phyloP scores from a whole-genome alignment of 2,329 filamentous ascomycete genomes.

The Diaporthe sp. region DNA sequence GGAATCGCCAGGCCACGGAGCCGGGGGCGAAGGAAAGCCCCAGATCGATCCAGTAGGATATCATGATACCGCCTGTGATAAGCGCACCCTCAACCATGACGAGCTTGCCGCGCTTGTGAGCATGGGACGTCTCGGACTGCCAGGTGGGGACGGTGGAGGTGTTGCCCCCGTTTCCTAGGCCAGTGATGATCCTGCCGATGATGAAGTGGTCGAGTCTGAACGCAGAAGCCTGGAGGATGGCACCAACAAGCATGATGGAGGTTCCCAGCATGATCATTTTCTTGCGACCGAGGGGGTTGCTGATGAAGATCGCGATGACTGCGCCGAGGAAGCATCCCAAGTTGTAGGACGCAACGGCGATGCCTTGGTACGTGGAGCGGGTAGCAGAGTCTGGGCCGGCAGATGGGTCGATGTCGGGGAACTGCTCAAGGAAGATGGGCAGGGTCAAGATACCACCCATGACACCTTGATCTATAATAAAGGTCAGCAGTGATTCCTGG shows the following conservation, averaged over 20 bases:
- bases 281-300: slow-evolving; percentile 58
- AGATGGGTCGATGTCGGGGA: slow-evolving; percentile 67
- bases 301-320: slow-evolving; percentile 50
- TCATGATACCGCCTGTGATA: slow-evolving; percentile 69
- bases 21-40: slow-evolving; percentile 66
- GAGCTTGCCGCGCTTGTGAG: slow-evolving; percentile 70
- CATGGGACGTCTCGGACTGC: slow-evolving; percentile 71
- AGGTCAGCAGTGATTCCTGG: slow-evolving; percentile 44
- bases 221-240: slow-evolving; percentile 56
- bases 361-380: slow-evolving; percentile 64
- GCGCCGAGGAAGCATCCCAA: slow-evolving; percentile 50
- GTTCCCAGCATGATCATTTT: slow-evolving; percentile 57
- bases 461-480: slow-evolving; percentile 77
- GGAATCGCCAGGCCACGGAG: slow-evolving; percentile 71
- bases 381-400: slow-evolving; percentile 52
- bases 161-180: slow-evolving; percentile 57
- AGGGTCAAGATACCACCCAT: slow-evolving; percentile 83
- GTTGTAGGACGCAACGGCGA: slow-evolving; percentile 53
- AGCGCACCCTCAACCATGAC: slow-evolving; percentile 73
- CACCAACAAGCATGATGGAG: slow-evolving; percentile 58
- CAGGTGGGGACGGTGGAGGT: slow-evolving; percentile 68
- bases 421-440: slow-evolving; percentile 67
- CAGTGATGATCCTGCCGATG: slow-evolving; percentile 59
- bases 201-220: slow-evolving; percentile 58
- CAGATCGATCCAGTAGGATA: slow-evolving; percentile 73